Conservation (phyloP, 2,329 filamentous ascomycete genomes). For the Scytalidium lignicola region DNA sequence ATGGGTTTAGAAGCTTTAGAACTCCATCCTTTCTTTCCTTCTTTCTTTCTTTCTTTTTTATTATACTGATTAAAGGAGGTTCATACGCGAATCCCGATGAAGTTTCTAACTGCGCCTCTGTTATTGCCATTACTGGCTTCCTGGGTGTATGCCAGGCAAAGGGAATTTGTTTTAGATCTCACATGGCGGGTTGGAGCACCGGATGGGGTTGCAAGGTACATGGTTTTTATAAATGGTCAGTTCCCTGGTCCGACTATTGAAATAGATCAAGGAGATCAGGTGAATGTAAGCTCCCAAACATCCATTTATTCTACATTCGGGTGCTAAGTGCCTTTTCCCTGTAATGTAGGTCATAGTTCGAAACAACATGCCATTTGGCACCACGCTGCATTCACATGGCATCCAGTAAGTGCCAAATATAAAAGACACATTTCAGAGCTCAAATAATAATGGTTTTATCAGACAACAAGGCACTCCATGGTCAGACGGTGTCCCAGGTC, state of each 20-base stretch:
- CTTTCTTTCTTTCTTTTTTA: no score
- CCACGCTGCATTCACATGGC: constrained; percentile 38
- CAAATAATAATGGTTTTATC: not conserved
- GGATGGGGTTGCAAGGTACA: constrained; percentile 16
- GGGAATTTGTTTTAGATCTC: not conserved
- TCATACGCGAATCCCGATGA: not conserved
- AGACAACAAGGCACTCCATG: constrained; percentile 26
- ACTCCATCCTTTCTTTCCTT: no score
- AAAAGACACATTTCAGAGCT: constrained; percentile 13
- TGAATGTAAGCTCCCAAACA: constrained; percentile 20
- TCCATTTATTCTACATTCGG: not conserved
- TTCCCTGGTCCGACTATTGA: constrained; percentile 29
- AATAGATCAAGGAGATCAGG: constrained; percentile 24
- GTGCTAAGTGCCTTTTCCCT: not conserved
- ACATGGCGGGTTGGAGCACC: constrained; percentile 13
- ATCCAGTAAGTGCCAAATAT: constrained; percentile 7
- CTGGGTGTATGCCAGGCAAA: not conserved
- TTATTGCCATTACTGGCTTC: not conserved
- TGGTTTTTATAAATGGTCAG: constrained; percentile 19
- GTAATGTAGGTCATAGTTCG: constrained; percentile 8
- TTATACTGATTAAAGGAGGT: no score
- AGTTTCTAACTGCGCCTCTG: not conserved
- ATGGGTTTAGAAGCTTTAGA: no score
- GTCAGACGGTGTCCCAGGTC: constrained; percentile 36
- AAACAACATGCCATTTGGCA: constrained; percentile 30